Base-by-base conservation (phyloP, 192 early-diverging fungal genomes). In the Backusella macrospora region DNA sequence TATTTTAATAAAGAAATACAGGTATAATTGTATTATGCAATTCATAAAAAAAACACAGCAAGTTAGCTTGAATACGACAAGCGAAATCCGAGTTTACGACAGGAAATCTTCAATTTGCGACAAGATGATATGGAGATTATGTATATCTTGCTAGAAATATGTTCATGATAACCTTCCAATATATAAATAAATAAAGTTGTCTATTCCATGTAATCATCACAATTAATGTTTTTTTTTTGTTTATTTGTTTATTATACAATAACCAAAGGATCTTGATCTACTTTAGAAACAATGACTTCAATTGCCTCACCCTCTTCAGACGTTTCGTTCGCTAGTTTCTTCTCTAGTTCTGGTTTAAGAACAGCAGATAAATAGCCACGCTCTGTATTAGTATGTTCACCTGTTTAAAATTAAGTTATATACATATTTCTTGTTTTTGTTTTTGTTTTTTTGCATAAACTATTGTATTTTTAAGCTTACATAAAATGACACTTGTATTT, bases 341-440 rank as follows among this genome's bases (percentile, higher is more conserved):
- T 76, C 55, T 87, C 82, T 66, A 96, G 75, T 9, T 82, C 80
- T 14, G 86, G 84, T 67, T 92, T 86, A 23, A 97, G 76, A 13
- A 90, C 80, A 15, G 84, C 85, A 6, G 77, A 66, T 55, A 98
- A 79, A 72, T 90, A 98, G 9, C 96, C 95, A 62, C 97, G 88
- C 78, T 98, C 95, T 0, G 95, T 93, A 74, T 98, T 98, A 18
- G 94, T 85, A 71, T 98, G 97, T 78, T 98, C 97, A 70, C 87
- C 89, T 86, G 52, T 9, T 34, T n/a, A 39, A 26, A 71, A 40
- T 29, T 40, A 52, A 73, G 29, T 48, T 6, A 29, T 18, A 44
- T 6, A 29, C 12, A 44, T 34, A 2, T 34, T 34, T 34, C 2
- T 34, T 34, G 0, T 34, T 34, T 2, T 34, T 34, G 29, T 34